Conservation (phyloP, 345 rosid species). For the Jatropha curcas region DNA sequence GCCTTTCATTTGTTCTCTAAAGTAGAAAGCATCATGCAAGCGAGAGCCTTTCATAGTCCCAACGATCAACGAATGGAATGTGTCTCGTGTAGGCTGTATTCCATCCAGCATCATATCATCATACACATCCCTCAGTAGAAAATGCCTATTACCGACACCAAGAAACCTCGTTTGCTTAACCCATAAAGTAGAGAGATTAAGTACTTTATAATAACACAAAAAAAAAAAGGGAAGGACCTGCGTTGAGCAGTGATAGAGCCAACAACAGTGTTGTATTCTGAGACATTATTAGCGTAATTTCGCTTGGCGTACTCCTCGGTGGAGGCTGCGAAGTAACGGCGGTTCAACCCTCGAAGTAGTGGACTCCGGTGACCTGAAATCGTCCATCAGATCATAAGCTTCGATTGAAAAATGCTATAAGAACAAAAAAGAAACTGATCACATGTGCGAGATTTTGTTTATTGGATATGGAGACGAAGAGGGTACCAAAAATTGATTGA, state of each 20-base stretch:
- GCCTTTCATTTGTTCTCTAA: slow-evolving; percentile 83
- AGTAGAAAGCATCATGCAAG: slow-evolving; percentile 76
- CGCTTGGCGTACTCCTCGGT: slow-evolving; percentile 56
- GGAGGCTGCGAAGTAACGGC: slow-evolving; percentile 51
- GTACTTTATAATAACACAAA: not conserved
- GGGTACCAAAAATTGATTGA: slow-evolving; percentile 13
- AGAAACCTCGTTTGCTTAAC: not conserved
- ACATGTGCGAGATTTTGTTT: too few species aligned
- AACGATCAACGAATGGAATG: slow-evolving; percentile 69
- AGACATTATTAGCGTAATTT: slow-evolving; percentile 68
- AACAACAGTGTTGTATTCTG: slow-evolving; percentile 78
- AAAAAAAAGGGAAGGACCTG: slow-evolving; percentile 41
- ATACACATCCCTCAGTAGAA: slow-evolving; percentile 73
- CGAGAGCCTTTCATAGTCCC: slow-evolving; percentile 93
- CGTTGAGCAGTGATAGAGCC: slow-evolving; percentile 61
- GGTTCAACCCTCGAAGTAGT: slow-evolving; percentile 46
- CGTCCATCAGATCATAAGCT: not conserved
- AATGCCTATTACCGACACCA: slow-evolving; percentile 39
- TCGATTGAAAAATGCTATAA: too few species aligned
- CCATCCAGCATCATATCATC: slow-evolving; percentile 96
- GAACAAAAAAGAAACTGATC: not conserved
- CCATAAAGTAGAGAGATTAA: not conserved
- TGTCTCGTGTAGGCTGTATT: slow-evolving; percentile 78
- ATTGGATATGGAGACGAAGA: too few species aligned
- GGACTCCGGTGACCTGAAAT: slow-evolving; percentile 43